Base-by-base conservation (phyloP, 169 alveolate species). In the Ichthyophthirius multifiliis region DNA sequence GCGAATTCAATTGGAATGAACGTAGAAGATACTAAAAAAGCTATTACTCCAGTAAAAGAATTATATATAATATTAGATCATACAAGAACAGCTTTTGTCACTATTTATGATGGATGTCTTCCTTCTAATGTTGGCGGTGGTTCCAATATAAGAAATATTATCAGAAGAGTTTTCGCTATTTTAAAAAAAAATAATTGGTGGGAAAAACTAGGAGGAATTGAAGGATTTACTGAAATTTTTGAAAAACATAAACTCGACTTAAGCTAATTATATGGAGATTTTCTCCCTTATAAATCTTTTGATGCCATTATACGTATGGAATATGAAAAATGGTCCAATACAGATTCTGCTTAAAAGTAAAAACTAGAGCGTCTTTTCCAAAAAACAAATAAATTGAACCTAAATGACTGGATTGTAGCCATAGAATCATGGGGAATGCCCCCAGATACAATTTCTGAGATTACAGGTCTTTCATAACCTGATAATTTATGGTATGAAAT, bases 61-160 rank as follows among this genome's bases (percentile, higher is more conserved):
- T 76, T 90, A n/a, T 94, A 90, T 85, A 90, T 94, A 44, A 79
- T 92, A 23, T 75, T 90, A 7, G 97, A 94, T 76, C 97, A 94
- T 74, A 87, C 95, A 5, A 90, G 97, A 83, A 90, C 95, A 20
- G 90, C 90, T 20, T 83, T 94, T 75, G 87, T 94, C 90, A 90
- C 90, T 18, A 88, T 94, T 34, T 86, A 87, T 44, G 97, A 94
- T 84, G 97, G 97, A 23, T 81, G 91, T 41, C 85, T 94, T 18
- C 97, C 97, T 18, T 85, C 94, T 15, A 94, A 94, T 73, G 96
- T 92, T 12, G 97, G 97, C 31, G 97, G 97, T 20, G 97, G 97
- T 41, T 90, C 96, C 7, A 94, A 94, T 83, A 92, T 91, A 2
- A 88, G 97, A 86, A 92, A 94, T 79, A 90, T 94, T 35, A 75